Conservation (phyloP, 352 stramenopile genomes). For the Phytophthora aleatoria region DNA sequence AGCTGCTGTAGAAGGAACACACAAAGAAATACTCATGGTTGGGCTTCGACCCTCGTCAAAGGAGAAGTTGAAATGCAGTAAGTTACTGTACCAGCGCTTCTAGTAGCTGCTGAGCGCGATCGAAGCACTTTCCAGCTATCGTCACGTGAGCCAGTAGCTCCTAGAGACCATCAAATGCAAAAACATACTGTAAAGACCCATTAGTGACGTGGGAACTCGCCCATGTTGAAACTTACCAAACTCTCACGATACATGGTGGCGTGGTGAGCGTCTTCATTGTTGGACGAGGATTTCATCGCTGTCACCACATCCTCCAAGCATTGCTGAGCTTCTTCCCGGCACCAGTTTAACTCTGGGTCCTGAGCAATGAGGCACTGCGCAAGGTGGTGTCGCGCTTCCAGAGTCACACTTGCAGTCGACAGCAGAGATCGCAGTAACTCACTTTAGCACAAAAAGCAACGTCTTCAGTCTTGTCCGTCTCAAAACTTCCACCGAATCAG, state of each 20-base stretch:
- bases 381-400: slow-evolving; percentile 49
- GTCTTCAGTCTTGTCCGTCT: background rate
- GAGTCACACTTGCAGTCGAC: slow-evolving; percentile 20
- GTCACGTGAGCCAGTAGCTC: slow-evolving; percentile 55
- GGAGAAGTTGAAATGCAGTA: background rate
- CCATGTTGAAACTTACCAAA: slow-evolving; percentile 19
- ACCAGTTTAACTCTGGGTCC: slow-evolving; percentile 30
- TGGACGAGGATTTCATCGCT: slow-evolving; percentile 1
- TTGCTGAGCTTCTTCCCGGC: slow-evolving; percentile 25
- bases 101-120: slow-evolving; percentile 33
- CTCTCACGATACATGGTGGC: slow-evolving; percentile 34
- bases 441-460: slow-evolving; percentile 8
- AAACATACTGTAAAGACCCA: no score
- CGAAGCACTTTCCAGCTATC: slow-evolving; percentile 26
- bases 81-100: slow-evolving; percentile 19
- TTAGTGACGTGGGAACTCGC: no score
- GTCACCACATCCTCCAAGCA: slow-evolving; percentile 43
- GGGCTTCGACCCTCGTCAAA: background rate
- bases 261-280: slow-evolving; percentile 22
- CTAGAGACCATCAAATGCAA: slow-evolving; percentile 16
- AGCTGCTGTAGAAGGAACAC: slow-evolving; percentile 1
- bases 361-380: slow-evolving; percentile 53
- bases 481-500: background rate
- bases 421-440: slow-evolving; percentile 35
- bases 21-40: background rate